Conservation (phyloP, 2,329 filamentous ascomycete species). For the Aspergillus sojae region DNA sequence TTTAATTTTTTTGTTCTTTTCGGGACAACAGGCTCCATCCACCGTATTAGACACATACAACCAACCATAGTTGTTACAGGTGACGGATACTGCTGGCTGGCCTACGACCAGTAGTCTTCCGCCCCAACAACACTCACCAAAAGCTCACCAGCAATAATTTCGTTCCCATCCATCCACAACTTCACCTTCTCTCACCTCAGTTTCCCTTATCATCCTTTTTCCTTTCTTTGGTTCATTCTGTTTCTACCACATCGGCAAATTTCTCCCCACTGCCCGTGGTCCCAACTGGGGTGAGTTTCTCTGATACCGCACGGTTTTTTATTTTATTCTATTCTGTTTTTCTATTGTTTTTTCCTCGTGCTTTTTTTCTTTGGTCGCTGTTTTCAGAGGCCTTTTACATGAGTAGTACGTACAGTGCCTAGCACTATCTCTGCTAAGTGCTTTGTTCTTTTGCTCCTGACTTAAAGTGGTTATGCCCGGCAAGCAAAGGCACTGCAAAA, state of each 20-base stretch:
- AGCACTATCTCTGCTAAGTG: neutral
- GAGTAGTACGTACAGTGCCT: conserved; percentile 1
- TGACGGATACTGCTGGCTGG: conserved; percentile 2
- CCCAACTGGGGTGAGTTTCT: conserved; percentile 19
- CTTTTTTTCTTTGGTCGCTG: conserved; percentile 5
- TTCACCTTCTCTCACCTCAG: conserved; percentile 14
- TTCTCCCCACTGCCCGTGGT: conserved; percentile 19
- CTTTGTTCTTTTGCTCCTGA: neutral
- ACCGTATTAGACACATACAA: neutral
- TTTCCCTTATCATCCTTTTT: conserved; percentile 11
- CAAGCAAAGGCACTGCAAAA: neutral
- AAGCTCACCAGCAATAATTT: conserved; percentile 13
- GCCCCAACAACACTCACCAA: conserved; percentile 28
- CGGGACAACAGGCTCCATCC: neutral
- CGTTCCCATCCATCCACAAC: conserved; percentile 5
- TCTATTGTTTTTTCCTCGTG: neutral
- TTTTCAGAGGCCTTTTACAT: neutral
- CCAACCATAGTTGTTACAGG: neutral
- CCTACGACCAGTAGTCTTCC: conserved; percentile 12
- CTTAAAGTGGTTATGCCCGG: neutral
- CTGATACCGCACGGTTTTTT: conserved; percentile 7
- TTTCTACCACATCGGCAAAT: conserved; percentile 18
- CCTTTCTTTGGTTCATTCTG: conserved; percentile 7
- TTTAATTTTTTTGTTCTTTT: neutral
- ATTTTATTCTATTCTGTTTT: conserved; percentile 11